Conservation (phyloP, 179 eudicot genomes). For the Heliamphora pulchella region DNA sequence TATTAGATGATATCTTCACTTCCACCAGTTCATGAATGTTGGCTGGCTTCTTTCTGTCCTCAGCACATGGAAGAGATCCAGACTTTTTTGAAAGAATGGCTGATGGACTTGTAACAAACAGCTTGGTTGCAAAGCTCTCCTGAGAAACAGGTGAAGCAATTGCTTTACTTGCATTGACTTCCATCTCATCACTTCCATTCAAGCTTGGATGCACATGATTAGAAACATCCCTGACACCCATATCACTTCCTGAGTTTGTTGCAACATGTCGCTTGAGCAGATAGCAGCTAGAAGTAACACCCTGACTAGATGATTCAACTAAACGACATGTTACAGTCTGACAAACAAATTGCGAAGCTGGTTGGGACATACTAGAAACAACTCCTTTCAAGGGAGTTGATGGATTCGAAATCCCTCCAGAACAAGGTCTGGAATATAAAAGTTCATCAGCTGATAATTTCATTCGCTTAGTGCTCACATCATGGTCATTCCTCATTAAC, state of each 20-base stretch:
- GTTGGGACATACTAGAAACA: constrained; percentile 34
- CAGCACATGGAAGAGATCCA: constrained; percentile 25
- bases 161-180: constrained; percentile 36
- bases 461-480: constrained; percentile 36
- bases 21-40: constrained; percentile 15
- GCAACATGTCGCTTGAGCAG: constrained; percentile 44
- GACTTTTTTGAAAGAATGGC: constrained; percentile 24
- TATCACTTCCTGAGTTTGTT: constrained; percentile 23
- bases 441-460: constrained; percentile 51
- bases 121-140: constrained; percentile 74
- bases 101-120: constrained; percentile 35
- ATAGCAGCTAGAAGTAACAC: constrained; percentile 61
- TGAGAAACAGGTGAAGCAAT: constrained; percentile 72
- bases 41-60: constrained; percentile 34
- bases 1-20: constrained; percentile 31
- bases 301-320: constrained; percentile 66
- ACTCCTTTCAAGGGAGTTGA: constrained; percentile 36
- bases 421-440: constrained; percentile 40
- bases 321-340: constrained; percentile 48
- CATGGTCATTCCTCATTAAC: constrained; percentile 26
- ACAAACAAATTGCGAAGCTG: constrained; percentile 24
- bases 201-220: constrained; percentile 35
- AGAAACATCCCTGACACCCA: constrained; percentile 23
- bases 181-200: constrained; percentile 50
- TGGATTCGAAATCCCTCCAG: constrained; percentile 30